Percentiles rank a stretch among this genome's conserved stretches.
Conservation (phyloP, 768 basidiomycete species). For the Tephrocybe sp. region DNA sequence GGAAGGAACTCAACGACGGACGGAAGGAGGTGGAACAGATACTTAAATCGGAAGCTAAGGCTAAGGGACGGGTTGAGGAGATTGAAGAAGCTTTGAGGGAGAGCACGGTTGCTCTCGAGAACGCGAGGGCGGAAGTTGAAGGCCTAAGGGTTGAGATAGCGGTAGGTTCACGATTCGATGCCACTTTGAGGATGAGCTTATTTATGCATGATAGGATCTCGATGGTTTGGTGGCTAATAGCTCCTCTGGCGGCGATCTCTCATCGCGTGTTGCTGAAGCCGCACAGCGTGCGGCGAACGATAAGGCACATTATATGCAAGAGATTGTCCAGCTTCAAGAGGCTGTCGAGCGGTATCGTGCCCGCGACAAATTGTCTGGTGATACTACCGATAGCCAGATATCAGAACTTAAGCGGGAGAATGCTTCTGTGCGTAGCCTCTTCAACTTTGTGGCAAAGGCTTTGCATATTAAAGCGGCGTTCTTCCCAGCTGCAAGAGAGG, state of each 20-base stretch:
- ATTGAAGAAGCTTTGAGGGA: slow-evolving; percentile 89
- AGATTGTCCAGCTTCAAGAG: slow-evolving; percentile 54
- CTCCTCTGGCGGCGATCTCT: slow-evolving; percentile 38
- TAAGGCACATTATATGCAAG: slow-evolving; percentile 49
- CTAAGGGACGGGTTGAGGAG: slow-evolving; percentile 73
- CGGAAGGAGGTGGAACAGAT: slow-evolving; percentile 67
- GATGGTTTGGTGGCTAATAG: slow-evolving; percentile 54
- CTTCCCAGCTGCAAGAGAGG: slow-evolving; percentile 25
- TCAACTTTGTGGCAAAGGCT: too few species aligned
- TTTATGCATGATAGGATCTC: slow-evolving; percentile 49
- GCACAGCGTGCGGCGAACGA: slow-evolving; percentile 51
- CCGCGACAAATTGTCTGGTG: slow-evolving; percentile 19
- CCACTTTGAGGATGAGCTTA: neutral
- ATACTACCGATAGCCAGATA: slow-evolving; percentile 10
- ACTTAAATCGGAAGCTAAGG: slow-evolving; percentile 57
- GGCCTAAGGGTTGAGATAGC: slow-evolving; percentile 66
- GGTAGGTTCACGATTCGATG: slow-evolving; percentile 49
- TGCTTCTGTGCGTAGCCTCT: slow-evolving; percentile 18
- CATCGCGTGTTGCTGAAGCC: slow-evolving; percentile 47
- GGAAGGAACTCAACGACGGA: slow-evolving; percentile 68
- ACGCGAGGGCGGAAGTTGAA: slow-evolving; percentile 90
- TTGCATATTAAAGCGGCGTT: neutral
- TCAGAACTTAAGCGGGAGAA: slow-evolving; percentile 18
- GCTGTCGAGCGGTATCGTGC: slow-evolving; percentile 41
- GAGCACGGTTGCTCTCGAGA: slow-evolving; percentile 84